A percentile compares a stretch with the other conserved stretches of the same genome.
Conservation (phyloP, 805 yeast species). For the Saturnispora dispora region DNA sequence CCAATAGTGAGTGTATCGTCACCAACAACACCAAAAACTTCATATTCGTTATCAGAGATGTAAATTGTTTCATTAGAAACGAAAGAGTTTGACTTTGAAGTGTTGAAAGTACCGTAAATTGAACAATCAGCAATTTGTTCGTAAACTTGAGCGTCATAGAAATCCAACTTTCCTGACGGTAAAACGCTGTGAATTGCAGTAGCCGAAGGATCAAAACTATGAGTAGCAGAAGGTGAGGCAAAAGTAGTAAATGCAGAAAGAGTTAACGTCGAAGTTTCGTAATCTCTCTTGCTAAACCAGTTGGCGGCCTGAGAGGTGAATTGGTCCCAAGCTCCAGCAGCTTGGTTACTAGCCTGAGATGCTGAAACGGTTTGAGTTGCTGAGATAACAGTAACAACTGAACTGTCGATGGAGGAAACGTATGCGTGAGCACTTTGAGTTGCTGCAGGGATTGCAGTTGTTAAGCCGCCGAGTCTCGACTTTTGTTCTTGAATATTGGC, state of each 20-base stretch:
- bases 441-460: neutral
- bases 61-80: neutral
- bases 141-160: neutral
- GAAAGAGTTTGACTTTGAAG: conserved; percentile 7
- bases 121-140: conserved; percentile 8
- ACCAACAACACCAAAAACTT: conserved; percentile 10
- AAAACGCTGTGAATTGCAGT: neutral
- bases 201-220: conserved; percentile 1
- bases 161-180: neutral
- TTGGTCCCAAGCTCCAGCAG: neutral
- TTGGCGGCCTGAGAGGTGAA: conserved; percentile 1
- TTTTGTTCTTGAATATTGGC: conserved; percentile 4
- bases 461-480: neutral
- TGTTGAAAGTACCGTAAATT: conserved; percentile 11
- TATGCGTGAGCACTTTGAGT: neutral
- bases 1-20: conserved; percentile 8
- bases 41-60: conserved; percentile 5
- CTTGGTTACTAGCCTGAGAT: neutral
- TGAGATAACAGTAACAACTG: conserved; percentile 1
- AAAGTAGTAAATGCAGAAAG: neutral
- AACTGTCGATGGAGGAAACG: neutral
- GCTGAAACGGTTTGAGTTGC: neutral
- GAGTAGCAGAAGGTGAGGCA: neutral
- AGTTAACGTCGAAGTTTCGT: neutral
- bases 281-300: conserved; percentile 3